A percentile compares a stretch with the other conserved stretches of the same genome.
Conservation (phyloP, 2,329 filamentous ascomycete species). For the Aaosphaeria arxii region DNA sequence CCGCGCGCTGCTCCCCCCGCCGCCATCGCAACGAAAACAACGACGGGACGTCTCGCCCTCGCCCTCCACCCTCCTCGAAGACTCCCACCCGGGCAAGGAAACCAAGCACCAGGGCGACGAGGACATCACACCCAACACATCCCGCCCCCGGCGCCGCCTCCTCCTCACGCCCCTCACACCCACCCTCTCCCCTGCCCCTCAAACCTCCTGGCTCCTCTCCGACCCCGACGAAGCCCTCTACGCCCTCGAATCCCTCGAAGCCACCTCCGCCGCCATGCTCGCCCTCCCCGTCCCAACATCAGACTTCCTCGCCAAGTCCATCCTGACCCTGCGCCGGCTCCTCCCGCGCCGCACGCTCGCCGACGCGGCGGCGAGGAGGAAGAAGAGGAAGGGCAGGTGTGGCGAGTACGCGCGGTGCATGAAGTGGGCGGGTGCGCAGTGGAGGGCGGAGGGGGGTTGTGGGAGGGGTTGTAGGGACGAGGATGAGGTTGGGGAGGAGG, state of each 20-base stretch:
- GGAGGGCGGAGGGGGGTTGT: slow-evolving; percentile 29
- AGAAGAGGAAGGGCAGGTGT: slow-evolving; percentile 16
- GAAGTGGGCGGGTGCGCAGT: slow-evolving; percentile 30
- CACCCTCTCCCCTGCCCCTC: background rate
- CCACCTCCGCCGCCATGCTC: slow-evolving; percentile 24
- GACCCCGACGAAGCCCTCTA: slow-evolving; percentile 22
- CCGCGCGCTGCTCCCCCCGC: slow-evolving; percentile 3
- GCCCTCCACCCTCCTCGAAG: background rate
- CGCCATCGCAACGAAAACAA: background rate
- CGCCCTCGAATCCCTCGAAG: slow-evolving; percentile 32
- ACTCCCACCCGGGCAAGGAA: background rate
- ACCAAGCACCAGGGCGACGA: background rate
- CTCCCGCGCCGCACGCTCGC: slow-evolving; percentile 20
- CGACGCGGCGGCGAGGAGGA: slow-evolving; percentile 19
- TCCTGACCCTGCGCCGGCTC: slow-evolving; percentile 27
- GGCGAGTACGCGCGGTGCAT: slow-evolving; percentile 32
- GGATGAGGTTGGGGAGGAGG: slow-evolving; percentile 26
- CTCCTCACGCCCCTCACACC: background rate
- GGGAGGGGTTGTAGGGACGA: slow-evolving; percentile 30
- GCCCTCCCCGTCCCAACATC: slow-evolving; percentile 20
- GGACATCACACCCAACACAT: background rate
- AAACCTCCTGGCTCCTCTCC: slow-evolving; percentile 2
- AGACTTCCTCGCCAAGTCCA: slow-evolving; percentile 30
- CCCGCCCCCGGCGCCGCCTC: background rate
- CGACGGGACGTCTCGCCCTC: background rate